Evolutionary conservation across 306 rosid genomes (phyloP).

Genomic region (Psophocarpus tetragonolobus): DNA sequence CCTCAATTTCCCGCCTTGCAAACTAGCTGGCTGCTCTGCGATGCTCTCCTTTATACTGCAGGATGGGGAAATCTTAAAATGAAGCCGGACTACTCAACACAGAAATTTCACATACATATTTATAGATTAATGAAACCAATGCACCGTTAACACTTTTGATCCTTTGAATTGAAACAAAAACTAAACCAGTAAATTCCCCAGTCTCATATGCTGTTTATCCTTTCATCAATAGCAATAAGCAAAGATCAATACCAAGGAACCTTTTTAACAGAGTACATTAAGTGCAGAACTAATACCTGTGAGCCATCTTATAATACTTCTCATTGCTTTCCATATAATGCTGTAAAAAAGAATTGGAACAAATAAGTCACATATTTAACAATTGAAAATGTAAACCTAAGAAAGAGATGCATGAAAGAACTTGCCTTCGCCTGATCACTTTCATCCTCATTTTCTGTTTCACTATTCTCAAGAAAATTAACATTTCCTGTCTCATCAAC

Average conservation of each 20-base stretch:
- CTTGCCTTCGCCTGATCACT: slow-evolving; percentile 98
- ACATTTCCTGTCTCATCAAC: slow-evolving; percentile 62
- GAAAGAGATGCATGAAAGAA: not conserved
- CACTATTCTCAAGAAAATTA: slow-evolving; percentile 60
- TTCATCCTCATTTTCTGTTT: slow-evolving; percentile 90
- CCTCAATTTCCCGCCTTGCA: slow-evolving; percentile 85
- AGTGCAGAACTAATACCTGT: slow-evolving; percentile 62
- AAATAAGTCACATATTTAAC: slow-evolving; percentile 34
- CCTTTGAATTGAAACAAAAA: not conserved
- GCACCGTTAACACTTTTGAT: slow-evolving; percentile 14
- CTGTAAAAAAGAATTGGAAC: slow-evolving; percentile 55
- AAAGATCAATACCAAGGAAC: slow-evolving; percentile 25
- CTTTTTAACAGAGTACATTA: slow-evolving; percentile 19
- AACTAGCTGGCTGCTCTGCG: slow-evolving; percentile 81
- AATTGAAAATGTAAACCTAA: slow-evolving; percentile 1
- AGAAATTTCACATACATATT: not conserved
- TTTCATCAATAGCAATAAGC: slow-evolving; percentile 2
- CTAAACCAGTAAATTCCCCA: not conserved
- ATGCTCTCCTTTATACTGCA: slow-evolving; percentile 94
- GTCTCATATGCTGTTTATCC: not conserved
- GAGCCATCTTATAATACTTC: slow-evolving; percentile 99
- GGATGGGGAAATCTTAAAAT: slow-evolving; percentile 20
- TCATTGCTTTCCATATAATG: slow-evolving; percentile 99
- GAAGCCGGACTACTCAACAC: slow-evolving; percentile 16
- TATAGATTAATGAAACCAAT: slow-evolving; percentile 30